Evolutionary conservation across 768 basidiomycete species (phyloP).

Genomic region (Cystobasidium onofrii): DNA sequence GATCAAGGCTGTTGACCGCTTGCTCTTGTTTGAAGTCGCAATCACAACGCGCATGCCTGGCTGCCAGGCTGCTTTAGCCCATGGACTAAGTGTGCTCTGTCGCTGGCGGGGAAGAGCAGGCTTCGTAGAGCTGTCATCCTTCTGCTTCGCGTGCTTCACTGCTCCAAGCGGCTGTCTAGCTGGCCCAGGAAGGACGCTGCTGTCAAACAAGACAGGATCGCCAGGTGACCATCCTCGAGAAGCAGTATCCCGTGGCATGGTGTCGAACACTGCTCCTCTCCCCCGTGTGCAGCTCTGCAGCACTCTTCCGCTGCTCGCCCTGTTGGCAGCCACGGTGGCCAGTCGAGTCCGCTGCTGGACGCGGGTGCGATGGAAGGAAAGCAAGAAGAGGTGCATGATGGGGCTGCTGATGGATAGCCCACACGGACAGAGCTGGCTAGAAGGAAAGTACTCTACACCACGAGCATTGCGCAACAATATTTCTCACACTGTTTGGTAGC

Average conservation of each 20-base stretch:
- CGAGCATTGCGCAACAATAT: no score
- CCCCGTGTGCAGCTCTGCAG: no score
- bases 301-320: no score
- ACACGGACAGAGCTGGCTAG: no score
- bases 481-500: no score
- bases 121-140: not conserved
- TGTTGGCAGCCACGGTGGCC: not conserved
- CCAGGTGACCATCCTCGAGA: not conserved
- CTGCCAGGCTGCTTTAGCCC: constrained; percentile 3
- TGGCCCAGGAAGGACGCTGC: not conserved
- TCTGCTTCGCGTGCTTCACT: not conserved
- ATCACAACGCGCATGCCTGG: constrained; percentile 14
- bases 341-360: not conserved
- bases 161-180: not conserved
- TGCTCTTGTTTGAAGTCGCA: not conserved
- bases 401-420: no score
- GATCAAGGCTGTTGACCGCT: not conserved
- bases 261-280: not conserved
- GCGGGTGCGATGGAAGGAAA: not conserved
- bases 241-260: not conserved
- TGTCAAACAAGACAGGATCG: not conserved
- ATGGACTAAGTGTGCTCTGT: not conserved
- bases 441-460: no score
- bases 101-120: not conserved
- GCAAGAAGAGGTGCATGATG: not conserved